Evolutionary conservation across 202 grass and related monocot species (phyloP).

Genomic region (Setaria viridis): DNA sequence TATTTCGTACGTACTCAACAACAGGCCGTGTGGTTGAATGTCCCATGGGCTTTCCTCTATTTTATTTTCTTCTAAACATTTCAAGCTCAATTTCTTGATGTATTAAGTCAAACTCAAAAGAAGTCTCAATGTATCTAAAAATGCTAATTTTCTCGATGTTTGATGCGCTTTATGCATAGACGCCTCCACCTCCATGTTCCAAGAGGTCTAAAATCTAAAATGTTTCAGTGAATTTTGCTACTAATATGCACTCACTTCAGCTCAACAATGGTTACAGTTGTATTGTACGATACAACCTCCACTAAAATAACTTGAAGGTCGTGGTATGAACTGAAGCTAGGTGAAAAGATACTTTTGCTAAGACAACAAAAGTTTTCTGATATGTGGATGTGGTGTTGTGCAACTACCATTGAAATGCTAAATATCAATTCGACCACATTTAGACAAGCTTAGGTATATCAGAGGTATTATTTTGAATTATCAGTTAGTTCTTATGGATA

Average conservation of each 20-base stretch:
- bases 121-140: not conserved
- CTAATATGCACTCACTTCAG: not conserved
- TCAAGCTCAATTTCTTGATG: not conserved
- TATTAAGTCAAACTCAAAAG: not conserved
- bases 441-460: not conserved
- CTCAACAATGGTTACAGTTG: not conserved
- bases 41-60: not conserved
- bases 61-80: not conserved
- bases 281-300: not conserved
- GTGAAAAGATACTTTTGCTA: not conserved
- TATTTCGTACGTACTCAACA: not conserved
- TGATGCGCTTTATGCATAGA: not conserved
- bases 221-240: not conserved
- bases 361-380: not conserved
- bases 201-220: not conserved
- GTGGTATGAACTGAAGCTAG: not conserved
- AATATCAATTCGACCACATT: not conserved
- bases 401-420: not conserved
- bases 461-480: not conserved
- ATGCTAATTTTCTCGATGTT: not conserved
- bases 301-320: not conserved
- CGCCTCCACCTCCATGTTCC: not conserved
- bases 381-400: not conserved
- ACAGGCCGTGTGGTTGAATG: not conserved
- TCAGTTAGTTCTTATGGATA: constrained; percentile 4